Base-by-base conservation (phyloP, 176 grass and related monocot species). In the Neostapfia colusana region DNA sequence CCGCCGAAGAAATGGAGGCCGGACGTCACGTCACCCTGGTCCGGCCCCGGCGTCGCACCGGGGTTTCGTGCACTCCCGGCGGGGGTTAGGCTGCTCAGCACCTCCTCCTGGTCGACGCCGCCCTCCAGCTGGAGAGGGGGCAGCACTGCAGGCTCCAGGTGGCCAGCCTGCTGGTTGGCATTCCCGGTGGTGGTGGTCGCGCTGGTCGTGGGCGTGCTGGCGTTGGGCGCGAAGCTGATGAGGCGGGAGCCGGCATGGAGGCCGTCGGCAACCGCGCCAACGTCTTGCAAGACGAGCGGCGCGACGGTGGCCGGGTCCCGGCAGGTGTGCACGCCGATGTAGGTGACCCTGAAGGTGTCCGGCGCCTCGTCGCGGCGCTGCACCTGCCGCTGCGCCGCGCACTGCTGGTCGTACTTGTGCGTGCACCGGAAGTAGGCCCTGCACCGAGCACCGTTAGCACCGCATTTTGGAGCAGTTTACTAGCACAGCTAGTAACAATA, bases 381-480 rank as follows among this genome's bases (percentile, higher is more conserved):
- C 34, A 85, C 85, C 56, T 90, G 90, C 82, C 81, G 87, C 68
- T 69, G 73, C 35, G 93, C 93, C 73, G 4, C 3, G 83, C 93
- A 97, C 10, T 26, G 64, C 75, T 97, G 93, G 28, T 97, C 93
- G 48, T 45, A 65, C 88, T 88, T 97, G 90, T 97, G 90, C 5
- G 90, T 90, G 90, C 93, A 97, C 64, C 93, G 77, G 81, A 90
- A 97, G 77, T 97, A 97, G 80, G 85, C 77, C 77, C 93, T 97
- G 82, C n/a, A 42, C 0, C 4, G 10, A 43, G 16, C 25, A 13
- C 6, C 16, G 4, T 20, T 51, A 4, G 1, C 6, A 6, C 21
- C 1, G 34, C 28, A 41, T 35, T 41, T 11, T 4, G 14, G n/a
- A 18, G 28, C 6, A 24, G 24, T 25, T 25, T 28, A 18, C 35